Evolutionary conservation across 2,329 filamentous ascomycete genomes (phyloP).

Genomic region (Diaporthe aspalathi): DNA sequence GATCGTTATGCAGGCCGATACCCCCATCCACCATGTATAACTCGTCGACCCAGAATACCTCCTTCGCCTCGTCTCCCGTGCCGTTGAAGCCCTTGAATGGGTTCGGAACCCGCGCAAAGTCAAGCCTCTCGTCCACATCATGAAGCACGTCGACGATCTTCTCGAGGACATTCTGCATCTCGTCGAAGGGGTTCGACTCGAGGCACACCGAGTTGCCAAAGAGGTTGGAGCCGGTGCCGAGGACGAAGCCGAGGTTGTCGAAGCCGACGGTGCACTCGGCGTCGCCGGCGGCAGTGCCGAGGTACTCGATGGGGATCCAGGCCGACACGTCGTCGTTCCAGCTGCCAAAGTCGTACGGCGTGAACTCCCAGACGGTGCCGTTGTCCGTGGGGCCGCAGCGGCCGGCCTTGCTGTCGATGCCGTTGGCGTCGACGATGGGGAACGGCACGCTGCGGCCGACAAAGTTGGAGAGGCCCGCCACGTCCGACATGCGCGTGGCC

Average conservation of each 20-base stretch:
- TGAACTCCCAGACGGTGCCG: slow-evolving; percentile 27
- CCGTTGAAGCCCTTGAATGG: slow-evolving; percentile 30
- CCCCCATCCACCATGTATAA: slow-evolving; percentile 27
- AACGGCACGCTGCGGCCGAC: neutral
- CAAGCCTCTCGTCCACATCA: slow-evolving; percentile 9
- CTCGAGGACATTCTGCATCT: neutral
- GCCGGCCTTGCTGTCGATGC: slow-evolving; percentile 7
- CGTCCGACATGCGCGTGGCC: neutral
- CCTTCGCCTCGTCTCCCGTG: slow-evolving; percentile 1
- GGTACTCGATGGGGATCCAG: slow-evolving; percentile 21
- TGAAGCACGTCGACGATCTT: neutral
- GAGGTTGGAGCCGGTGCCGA: slow-evolving; percentile 16
- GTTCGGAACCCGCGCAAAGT: slow-evolving; percentile 21
- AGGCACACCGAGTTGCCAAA: slow-evolving; percentile 15
- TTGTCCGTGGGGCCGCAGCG: slow-evolving; percentile 7
- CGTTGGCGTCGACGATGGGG: slow-evolving; percentile 20
- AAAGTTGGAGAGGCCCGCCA: neutral
- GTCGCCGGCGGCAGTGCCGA: slow-evolving; percentile 3
- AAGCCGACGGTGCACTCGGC: slow-evolving; percentile 25
- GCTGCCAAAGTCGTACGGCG: slow-evolving; percentile 27
- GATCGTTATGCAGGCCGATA: slow-evolving; percentile 17
- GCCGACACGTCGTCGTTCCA: slow-evolving; percentile 24
- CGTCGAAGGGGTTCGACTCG: neutral
- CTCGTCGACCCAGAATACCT: slow-evolving; percentile 25
- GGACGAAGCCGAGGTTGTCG: slow-evolving; percentile 4